Percentiles rank a stretch among this genome's conserved stretches.
Conservation (phyloP, 768 basidiomycete species). For the Asterophora lycoperdoides region DNA sequence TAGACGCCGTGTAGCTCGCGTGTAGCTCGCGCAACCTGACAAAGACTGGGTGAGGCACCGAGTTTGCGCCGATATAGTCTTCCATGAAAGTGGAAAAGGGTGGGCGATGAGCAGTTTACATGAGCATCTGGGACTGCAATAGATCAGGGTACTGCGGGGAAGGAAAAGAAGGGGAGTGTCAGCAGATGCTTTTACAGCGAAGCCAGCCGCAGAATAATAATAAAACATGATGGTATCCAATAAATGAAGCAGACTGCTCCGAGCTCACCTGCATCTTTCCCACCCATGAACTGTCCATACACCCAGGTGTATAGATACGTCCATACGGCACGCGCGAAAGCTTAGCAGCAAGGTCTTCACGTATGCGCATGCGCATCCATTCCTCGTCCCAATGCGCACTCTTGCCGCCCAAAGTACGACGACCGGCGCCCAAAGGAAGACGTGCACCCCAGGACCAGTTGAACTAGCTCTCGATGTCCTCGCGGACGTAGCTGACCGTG, state of each 20-base stretch:
- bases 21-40: constrained; percentile 58
- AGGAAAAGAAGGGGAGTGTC: background rate
- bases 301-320: constrained; percentile 38
- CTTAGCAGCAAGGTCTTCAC: constrained; percentile 23
- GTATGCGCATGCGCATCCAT: constrained; percentile 46
- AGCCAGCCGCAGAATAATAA: background rate
- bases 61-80: background rate
- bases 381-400: constrained; percentile 48
- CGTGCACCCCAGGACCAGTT: constrained; percentile 37
- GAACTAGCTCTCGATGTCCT: constrained; percentile 57
- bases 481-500: constrained; percentile 43
- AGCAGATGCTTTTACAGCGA: background rate
- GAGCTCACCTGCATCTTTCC: constrained; percentile 52
- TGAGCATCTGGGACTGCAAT: background rate
- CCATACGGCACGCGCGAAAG: constrained; percentile 17
- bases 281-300: constrained; percentile 50
- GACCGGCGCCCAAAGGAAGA: constrained; percentile 19
- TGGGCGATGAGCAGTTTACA: constrained; percentile 6
- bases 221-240: constrained; percentile 1
- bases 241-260: background rate
- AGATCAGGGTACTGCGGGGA: too few species aligned
- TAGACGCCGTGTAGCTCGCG: constrained; percentile 43
- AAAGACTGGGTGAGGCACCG: constrained; percentile 23
- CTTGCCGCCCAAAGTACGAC: constrained; percentile 4
- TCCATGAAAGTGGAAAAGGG: constrained; percentile 25